Evolutionary conservation across 2,329 filamentous ascomycete species (phyloP).

Genomic region (Drechmeria coniospora): DNA sequence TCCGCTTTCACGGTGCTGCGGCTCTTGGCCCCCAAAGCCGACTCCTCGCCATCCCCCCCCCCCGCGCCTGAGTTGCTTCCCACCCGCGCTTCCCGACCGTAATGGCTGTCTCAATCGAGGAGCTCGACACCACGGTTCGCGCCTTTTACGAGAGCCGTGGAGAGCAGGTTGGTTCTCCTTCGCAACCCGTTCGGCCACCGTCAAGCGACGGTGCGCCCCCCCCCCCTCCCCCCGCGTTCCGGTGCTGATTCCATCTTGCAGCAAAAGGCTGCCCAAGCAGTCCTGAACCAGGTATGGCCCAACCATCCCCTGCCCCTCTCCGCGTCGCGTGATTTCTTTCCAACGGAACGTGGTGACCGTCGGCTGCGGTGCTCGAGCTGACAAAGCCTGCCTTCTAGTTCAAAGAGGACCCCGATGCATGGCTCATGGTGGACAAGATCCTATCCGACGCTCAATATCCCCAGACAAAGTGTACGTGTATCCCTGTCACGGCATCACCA

Average conservation of each 20-base stretch:
- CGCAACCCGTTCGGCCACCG: no score
- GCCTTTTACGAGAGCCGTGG: constrained; percentile 96
- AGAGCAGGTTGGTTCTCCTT: constrained; percentile 54
- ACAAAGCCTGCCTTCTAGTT: no score
- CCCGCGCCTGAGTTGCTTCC: constrained; percentile 11
- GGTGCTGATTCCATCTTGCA: constrained; percentile 30
- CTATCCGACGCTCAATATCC: constrained; percentile 83
- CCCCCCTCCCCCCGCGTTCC: not conserved
- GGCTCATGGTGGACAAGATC: constrained; percentile 95
- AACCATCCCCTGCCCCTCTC: no score
- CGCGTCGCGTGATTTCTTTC: no score
- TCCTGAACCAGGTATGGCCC: constrained; percentile 89
- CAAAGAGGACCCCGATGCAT: constrained; percentile 96
- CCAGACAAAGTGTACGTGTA: constrained; percentile 78
- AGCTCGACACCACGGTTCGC: constrained; percentile 92
- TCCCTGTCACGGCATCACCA: constrained; percentile 1
- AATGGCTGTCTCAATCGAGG: constrained; percentile 66
- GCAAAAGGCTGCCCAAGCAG: constrained; percentile 93
- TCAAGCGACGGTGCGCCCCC: no score
- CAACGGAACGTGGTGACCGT: no score
- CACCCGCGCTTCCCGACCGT: constrained; percentile 20
- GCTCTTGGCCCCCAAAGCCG: constrained; percentile 8
- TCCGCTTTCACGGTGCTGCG: constrained; percentile 11
- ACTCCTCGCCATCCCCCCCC: constrained; percentile 11
- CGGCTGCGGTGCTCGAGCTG: no score